Percentiles rank a stretch among this genome's conserved stretches.
phyloP scores from a whole-genome alignment of 164 flowering plant genomes.

The Stephania yunnanensis region DNA sequence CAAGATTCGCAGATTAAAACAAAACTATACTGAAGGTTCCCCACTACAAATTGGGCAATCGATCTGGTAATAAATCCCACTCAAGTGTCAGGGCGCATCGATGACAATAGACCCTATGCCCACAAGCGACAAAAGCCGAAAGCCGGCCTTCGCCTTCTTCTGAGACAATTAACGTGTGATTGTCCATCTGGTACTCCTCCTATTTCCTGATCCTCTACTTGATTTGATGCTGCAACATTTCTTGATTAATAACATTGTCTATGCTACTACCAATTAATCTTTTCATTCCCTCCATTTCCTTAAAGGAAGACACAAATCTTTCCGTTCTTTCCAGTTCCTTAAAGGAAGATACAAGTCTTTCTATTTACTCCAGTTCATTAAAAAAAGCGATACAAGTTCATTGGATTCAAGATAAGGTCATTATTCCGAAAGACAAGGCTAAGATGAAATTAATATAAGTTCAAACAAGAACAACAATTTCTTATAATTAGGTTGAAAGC shows the following conservation, averaged over 20 bases:
- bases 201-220: conserved; percentile 35
- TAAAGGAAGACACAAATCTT: no score
- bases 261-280: conserved; percentile 35
- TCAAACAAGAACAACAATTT: no score
- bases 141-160: conserved; percentile 49
- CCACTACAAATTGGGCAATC: conserved; percentile 69
- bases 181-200: conserved; percentile 63
- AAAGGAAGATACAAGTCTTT: no score
- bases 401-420: background rate
- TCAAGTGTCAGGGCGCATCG: conserved; percentile 60
- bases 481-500: no score
- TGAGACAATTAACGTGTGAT: conserved; percentile 70
- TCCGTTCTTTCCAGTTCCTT: no score
- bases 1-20: conserved; percentile 56
- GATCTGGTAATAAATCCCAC: conserved; percentile 49
- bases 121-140: conserved; percentile 83
- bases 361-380: conserved; percentile 8
- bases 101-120: conserved; percentile 85
- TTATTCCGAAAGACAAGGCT: background rate
- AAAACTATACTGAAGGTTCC: conserved; percentile 41
- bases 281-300: no score
- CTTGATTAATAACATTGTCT: conserved; percentile 30
- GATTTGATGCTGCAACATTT: conserved; percentile 8
- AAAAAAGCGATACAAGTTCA: background rate
- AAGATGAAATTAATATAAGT: background rate